Evolutionary conservation across 495 filamentous ascomycete species (phyloP), one percentile per base, ranked within the genome.

Genomic region (Neurospora sp.): DNA sequence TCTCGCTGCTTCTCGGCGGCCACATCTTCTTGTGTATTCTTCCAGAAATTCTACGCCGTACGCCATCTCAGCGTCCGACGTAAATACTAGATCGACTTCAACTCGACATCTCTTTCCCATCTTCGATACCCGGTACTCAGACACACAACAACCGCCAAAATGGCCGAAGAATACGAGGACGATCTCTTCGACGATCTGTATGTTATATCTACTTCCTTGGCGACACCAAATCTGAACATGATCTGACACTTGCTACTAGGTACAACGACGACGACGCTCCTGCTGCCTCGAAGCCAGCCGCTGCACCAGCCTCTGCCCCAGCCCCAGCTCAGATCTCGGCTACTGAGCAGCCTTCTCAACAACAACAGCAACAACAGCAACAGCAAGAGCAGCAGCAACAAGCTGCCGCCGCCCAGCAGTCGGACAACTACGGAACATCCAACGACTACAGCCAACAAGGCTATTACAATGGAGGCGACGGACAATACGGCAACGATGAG

Each of bases 161-260:
- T 97, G 94, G 89, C 93, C 35, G 94, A 97, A 80, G 88, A 89
- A 69, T 90, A 94, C 75, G 96, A 98, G 70, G 96, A 98, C 78
- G 96, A 99, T 87, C 91, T 99, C 78, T 99, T 99, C 81, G 96
- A 94, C 75, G 96, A 99, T 85, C 89, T 99, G 96, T 98, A 87
- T 80, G 94, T 87, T 42, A 46, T 35, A 35, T 59, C 61, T 9
- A 2, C 11, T 61, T 31, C 22, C 1, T 12, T 22, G 7, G 12
- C 16, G 18, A 14, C 18, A 70, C 41, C 27, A 59, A 39, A 61
- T 61, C 65, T 73, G 22, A 42, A 20, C 37, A 10, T 44, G 70
- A 41, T 44, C 72, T 77, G 44, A 77, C 78, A 39, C 38, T 37
- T 70, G 9, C 11, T 61, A 8, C 4, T 72, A 98, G 94, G 44